A percentile compares a stretch with the other conserved stretches of the same genome.
Conservation (phyloP, 345 rosid genomes). For the Zanthoxylum bungeanum region DNA sequence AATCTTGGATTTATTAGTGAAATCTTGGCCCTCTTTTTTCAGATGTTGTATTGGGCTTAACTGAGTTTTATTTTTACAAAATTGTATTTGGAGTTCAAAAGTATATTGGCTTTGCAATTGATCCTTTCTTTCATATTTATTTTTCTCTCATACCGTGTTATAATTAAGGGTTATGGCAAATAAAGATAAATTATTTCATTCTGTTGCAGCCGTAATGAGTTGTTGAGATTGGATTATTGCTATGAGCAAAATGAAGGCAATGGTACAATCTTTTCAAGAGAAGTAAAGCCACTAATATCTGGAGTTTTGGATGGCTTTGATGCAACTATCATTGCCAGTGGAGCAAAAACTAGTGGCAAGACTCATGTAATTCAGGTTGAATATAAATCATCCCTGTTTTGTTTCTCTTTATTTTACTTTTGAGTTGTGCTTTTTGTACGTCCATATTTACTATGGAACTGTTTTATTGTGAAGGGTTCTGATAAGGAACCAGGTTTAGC, state of each 20-base stretch:
- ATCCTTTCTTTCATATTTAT: neutral
- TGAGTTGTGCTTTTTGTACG: neutral
- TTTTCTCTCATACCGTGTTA: too few relatives aligned
- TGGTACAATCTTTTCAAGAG: constrained; percentile 35
- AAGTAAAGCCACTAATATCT: constrained; percentile 52
- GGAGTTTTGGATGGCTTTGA: constrained; percentile 50
- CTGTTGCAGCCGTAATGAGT: constrained; percentile 48
- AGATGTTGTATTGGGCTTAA: neutral
- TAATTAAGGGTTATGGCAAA: neutral
- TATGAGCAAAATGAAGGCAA: constrained; percentile 45
- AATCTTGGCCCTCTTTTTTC: neutral
- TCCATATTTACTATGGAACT: neutral
- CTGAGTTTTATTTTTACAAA: neutral
- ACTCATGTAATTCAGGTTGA: constrained; percentile 56
- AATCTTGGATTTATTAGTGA: neutral
- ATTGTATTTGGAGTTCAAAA: neutral
- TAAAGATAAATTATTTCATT: neutral
- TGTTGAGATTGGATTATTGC: constrained; percentile 49
- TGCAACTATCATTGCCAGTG: constrained; percentile 61
- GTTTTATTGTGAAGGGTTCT: constrained; percentile 43
- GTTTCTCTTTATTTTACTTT: neutral
- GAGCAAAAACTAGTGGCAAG: constrained; percentile 73
- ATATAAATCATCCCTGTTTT: neutral
- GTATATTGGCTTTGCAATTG: neutral
- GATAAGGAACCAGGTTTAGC: constrained; percentile 53